Percentiles rank a stretch among this genome's conserved stretches.
These are phyloP conservation scores for Capsicum pubescens DNA, from an alignment of 257 asterid species.

Conservation along the genomic window DNA sequence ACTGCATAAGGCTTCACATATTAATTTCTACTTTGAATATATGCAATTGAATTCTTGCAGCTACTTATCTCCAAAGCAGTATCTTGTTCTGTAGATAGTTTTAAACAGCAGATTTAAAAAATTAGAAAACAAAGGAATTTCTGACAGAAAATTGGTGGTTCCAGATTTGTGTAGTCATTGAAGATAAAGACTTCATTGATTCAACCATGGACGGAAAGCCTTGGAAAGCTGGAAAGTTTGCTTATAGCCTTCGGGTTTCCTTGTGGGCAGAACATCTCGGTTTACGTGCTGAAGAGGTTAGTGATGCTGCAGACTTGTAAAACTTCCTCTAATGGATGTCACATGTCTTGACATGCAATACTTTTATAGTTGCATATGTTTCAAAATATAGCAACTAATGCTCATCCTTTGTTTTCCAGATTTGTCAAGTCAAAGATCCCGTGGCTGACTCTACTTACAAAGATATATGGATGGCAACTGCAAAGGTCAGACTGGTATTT, in stretches of 20 bases:
- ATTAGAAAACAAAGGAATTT: neutral
- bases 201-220: conserved; percentile 76
- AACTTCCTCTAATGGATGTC: conserved; percentile 1
- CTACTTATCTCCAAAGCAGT: neutral
- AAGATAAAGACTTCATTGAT: conserved; percentile 81
- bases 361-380: neutral
- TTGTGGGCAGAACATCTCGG: conserved; percentile 98
- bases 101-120: neutral
- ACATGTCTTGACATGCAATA: neutral
- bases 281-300: conserved; percentile 64
- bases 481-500: conserved; percentile 56
- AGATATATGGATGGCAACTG: conserved; percentile 72
- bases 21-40: conserved; percentile 14
- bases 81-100: conserved; percentile 14
- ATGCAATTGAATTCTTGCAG: conserved; percentile 17
- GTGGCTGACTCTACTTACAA: conserved; percentile 69
- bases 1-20: neutral
- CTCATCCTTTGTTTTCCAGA: conserved; percentile 45
- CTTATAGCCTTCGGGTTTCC: conserved; percentile 73
- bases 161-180: conserved; percentile 81
- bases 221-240: conserved; percentile 91
- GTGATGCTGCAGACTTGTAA: conserved; percentile 31
- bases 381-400: neutral
- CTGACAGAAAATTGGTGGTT: conserved; percentile 29
- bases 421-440: conserved; percentile 71